Conservation (phyloP, 2,329 filamentous ascomycete genomes). For the Verticillium zaregamsianum region DNA sequence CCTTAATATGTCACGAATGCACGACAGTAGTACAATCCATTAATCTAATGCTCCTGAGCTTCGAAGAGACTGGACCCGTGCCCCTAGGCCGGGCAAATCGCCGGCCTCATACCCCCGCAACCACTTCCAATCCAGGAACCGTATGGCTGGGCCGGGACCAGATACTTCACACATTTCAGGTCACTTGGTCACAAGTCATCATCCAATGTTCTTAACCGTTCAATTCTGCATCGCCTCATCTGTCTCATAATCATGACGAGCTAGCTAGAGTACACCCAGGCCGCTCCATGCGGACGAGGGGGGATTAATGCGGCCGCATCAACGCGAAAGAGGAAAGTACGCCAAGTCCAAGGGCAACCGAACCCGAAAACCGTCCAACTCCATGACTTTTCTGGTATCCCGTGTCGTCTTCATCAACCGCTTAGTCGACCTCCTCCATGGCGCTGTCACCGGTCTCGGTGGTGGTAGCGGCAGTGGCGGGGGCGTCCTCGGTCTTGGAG, state of each 20-base stretch:
- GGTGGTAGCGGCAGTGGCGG: slow-evolving; percentile 53
- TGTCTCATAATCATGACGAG: slow-evolving; percentile 34
- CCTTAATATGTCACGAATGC: too few species aligned
- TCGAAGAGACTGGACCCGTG: too few species aligned
- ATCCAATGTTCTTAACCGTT: slow-evolving; percentile 1
- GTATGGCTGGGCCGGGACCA: too few species aligned
- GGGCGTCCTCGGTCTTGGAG: slow-evolving; percentile 61
- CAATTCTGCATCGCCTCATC: slow-evolving; percentile 33
- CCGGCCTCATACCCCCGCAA: too few species aligned
- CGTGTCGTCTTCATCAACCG: slow-evolving; percentile 19
- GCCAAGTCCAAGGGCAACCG: slow-evolving; percentile 15
- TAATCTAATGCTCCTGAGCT: too few species aligned
- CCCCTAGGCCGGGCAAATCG: too few species aligned
- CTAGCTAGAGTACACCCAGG: slow-evolving; percentile 36
- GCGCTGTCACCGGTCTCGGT: slow-evolving; percentile 77
- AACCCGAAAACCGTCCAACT: slow-evolving; percentile 35
- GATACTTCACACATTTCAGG: too few species aligned
- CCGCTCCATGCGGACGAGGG: slow-evolving; percentile 16
- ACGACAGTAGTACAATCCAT: too few species aligned
- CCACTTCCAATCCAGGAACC: too few species aligned
- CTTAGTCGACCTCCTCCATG: slow-evolving; percentile 99
- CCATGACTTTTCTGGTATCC: slow-evolving; percentile 31
- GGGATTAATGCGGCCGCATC: slow-evolving; percentile 28
- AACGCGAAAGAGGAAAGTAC: slow-evolving; percentile 19
- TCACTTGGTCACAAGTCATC: background rate